Conservation (phyloP, 352 stramenopile genomes). For the Elongisporangium prolatum region DNA sequence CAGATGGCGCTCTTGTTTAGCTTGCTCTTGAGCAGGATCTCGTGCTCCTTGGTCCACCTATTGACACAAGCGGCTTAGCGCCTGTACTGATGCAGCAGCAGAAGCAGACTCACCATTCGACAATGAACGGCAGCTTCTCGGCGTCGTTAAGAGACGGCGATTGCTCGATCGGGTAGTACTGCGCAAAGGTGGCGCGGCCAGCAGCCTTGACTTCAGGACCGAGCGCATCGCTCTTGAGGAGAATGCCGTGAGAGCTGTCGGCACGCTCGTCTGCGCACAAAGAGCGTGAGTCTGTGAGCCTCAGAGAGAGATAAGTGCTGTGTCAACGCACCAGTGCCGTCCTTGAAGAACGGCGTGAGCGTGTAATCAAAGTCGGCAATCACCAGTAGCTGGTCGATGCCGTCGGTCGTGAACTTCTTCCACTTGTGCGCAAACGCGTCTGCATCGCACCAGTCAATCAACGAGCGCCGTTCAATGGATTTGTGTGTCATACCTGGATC, state of each 20-base stretch:
- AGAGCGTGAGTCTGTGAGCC: neutral
- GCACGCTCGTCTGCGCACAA: constrained; percentile 32
- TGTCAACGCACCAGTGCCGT: constrained; percentile 18
- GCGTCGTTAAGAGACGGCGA: constrained; percentile 52
- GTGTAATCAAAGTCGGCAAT: constrained; percentile 86
- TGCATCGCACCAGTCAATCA: constrained; percentile 8
- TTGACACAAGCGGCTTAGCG: neutral
- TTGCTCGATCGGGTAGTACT: constrained; percentile 79
- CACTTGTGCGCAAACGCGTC: constrained; percentile 69
- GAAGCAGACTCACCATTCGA: constrained; percentile 65
- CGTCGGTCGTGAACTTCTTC: constrained; percentile 68
- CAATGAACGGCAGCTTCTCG: constrained; percentile 78
- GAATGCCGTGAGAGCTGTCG: constrained; percentile 40
- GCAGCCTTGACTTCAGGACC: constrained; percentile 21
- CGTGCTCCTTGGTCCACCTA: constrained; percentile 43
- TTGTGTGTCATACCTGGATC: constrained; percentile 10
- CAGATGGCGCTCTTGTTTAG: constrained; percentile 38
- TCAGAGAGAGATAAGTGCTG: neutral
- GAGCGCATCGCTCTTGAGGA: constrained; percentile 49
- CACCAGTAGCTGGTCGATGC: constrained; percentile 64
- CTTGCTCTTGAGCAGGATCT: constrained; percentile 50
- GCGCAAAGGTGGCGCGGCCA: constrained; percentile 44
- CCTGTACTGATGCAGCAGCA: too few relatives aligned
- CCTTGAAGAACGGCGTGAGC: constrained; percentile 62
- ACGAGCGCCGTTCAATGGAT: neutral